phyloP scores from a whole-genome alignment of 129 eudicot genomes.

The Calendula officinalis region DNA sequence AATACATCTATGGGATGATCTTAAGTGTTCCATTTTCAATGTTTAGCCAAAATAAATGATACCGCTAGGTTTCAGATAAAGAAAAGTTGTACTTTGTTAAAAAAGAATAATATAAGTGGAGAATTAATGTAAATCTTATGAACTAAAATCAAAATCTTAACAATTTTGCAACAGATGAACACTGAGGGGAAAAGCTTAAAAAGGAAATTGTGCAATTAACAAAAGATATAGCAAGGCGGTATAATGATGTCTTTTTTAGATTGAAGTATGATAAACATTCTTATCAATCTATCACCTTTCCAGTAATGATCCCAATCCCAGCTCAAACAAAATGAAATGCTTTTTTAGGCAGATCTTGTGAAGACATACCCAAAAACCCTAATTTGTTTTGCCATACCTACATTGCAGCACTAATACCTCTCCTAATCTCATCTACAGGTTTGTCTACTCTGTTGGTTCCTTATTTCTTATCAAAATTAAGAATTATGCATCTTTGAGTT shows the following conservation, averaged over 20 bases:
- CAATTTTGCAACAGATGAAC: background rate
- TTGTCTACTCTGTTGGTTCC: background rate
- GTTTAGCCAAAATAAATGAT: too few species aligned
- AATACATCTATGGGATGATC: too few species aligned
- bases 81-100: too few species aligned
- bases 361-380: background rate
- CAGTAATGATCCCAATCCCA: conserved; percentile 10
- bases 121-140: conserved; percentile 2
- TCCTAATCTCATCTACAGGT: conserved; percentile 13
- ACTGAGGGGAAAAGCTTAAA: background rate
- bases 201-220: conserved; percentile 3
- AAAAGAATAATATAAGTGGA: too few species aligned
- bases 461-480: background rate
- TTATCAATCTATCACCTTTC: conserved; percentile 11
- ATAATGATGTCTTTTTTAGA: background rate
- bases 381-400: conserved; percentile 4
- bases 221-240: background rate
- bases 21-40: too few species aligned
- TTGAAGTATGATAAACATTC: background rate
- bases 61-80: too few species aligned
- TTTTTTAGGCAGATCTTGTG: background rate
- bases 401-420: conserved; percentile 28
- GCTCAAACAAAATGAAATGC: background rate
- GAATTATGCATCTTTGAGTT: conserved; percentile 3
- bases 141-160: conserved; percentile 1